Base-by-base conservation (phyloP, 768 basidiomycete genomes). In the Agaricus subrufescens region DNA sequence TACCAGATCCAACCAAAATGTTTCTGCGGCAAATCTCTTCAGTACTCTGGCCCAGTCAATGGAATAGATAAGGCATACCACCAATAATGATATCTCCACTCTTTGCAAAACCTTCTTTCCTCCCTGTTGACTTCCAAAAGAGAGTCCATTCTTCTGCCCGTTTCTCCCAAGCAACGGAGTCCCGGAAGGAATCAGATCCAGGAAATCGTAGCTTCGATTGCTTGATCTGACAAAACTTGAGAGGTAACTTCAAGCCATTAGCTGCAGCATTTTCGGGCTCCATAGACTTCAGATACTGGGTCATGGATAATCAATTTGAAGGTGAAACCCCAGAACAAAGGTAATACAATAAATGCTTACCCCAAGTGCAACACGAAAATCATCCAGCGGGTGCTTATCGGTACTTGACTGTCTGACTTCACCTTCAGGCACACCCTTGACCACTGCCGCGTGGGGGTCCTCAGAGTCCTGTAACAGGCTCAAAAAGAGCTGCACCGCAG, bases 351-450 rank as follows among this genome's bases (percentile, higher is more conserved):
- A 38, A 52, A n/a, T 19, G 61, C 78, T 56, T 66, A 95, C 94
- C 65, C 84, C 80, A 63, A 89, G 89, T 4, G 97, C 92, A 12
- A 94, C 83, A 25, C 83, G 80, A 64, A 98, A 91, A 71, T 99
- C 96, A 56, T 96, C 91, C 37, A 98, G 66, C 57, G 82, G 87
- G 5, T 91, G 75, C 57, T 85, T 87, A 55, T 87, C 89, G 44
- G 69, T 69, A 3, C 64, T 61, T 37, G 59, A 63, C 48, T 75
- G 73, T 46, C 40, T 43, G 2, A 56, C 19, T 39, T 48, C 50
- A 9, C 50, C 48, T 50, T 54, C 52, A 60, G 59, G 23, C 46
- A 42, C 31, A 15, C 40, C 26, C 23, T 50, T 38, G 26, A 43
- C 14, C 4, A 50, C 40, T 19, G 59, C 29, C 37, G 14, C n/a